A percentile compares a stretch with the other conserved stretches of the same genome.
Evolutionary conservation across 352 stramenopile species (phyloP).

Genomic region (Globisporangium megalacanthum): DNA sequence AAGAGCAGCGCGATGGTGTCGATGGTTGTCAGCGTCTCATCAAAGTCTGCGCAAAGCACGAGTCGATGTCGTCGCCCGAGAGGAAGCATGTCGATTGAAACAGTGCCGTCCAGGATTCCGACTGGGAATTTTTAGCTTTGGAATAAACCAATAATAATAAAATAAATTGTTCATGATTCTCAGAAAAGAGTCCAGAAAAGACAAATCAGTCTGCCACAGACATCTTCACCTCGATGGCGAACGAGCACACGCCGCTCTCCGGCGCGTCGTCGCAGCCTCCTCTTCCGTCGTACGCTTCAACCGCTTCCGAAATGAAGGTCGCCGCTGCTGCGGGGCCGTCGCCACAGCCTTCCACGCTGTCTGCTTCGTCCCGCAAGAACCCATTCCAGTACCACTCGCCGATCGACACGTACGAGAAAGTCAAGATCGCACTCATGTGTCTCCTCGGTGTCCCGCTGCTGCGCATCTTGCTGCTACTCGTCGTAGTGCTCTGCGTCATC

Average conservation of each 20-base stretch:
- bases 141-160: no score
- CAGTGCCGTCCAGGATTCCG: no score
- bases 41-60: slow-evolving; percentile 69
- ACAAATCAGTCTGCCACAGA: background rate
- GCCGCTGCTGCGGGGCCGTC: background rate
- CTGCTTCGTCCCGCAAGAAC: slow-evolving; percentile 19
- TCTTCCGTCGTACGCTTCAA: background rate
- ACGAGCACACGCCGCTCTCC: background rate
- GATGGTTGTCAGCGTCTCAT: slow-evolving; percentile 54
- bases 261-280: background rate
- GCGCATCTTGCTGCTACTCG: slow-evolving; percentile 36
- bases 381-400: slow-evolving; percentile 57
- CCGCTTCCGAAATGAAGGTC: slow-evolving; percentile 6
- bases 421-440: slow-evolving; percentile 55
- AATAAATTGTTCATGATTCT: no score
- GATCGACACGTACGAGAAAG: slow-evolving; percentile 47
- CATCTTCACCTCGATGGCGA: no score
- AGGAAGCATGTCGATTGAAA: no score
- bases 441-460: slow-evolving; percentile 51
- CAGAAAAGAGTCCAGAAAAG: background rate
- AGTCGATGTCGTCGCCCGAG: slow-evolving; percentile 7
- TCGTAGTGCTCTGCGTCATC: slow-evolving; percentile 25
- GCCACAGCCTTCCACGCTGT: background rate
- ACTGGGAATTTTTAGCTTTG: no score
- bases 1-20: slow-evolving; percentile 65